A percentile compares a stretch with the other conserved stretches of the same genome.
Evolutionary conservation across 2,329 filamentous ascomycete genomes (phyloP).

Genomic region (Fusarium cicatricum): DNA sequence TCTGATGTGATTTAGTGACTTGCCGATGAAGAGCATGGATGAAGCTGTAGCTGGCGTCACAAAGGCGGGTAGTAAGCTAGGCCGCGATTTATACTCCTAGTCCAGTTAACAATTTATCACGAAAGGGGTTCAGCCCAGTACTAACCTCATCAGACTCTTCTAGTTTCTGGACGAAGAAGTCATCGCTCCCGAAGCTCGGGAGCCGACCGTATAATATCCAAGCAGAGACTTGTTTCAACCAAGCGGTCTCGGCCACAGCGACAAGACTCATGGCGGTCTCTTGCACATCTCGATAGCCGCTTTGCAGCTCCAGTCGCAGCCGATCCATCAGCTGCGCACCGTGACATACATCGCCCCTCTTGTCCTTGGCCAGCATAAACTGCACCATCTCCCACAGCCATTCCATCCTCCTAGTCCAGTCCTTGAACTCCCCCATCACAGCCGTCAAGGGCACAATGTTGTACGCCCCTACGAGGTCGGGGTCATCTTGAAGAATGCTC

Average conservation of each 20-base stretch:
- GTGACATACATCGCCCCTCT: slow-evolving; percentile 57
- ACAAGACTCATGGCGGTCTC: slow-evolving; percentile 76
- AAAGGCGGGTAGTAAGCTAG: slow-evolving; percentile 77
- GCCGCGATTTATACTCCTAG: slow-evolving; percentile 66
- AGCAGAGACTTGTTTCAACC: slow-evolving; percentile 88
- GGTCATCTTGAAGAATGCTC: slow-evolving; percentile 77
- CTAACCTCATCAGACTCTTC: slow-evolving; percentile 53
- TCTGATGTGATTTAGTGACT: slow-evolving; percentile 85
- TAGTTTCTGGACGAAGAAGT: slow-evolving; percentile 80
- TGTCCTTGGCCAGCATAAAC: slow-evolving; percentile 66
- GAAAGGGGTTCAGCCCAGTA: neutral
- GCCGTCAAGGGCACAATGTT: slow-evolving; percentile 91
- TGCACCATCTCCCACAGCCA: slow-evolving; percentile 82
- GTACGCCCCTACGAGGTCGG: slow-evolving; percentile 85
- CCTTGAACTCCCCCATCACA: slow-evolving; percentile 84
- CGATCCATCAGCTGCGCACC: slow-evolving; percentile 81
- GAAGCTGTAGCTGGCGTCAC: slow-evolving; percentile 76
- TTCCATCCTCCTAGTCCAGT: slow-evolving; percentile 83
- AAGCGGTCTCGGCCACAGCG: slow-evolving; percentile 84
- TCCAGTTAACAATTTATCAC: neutral
- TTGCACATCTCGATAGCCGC: slow-evolving; percentile 88
- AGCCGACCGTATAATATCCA: slow-evolving; percentile 92
- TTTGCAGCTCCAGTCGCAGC: slow-evolving; percentile 79
- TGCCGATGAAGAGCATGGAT: slow-evolving; percentile 91
- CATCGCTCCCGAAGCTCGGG: slow-evolving; percentile 77